Percentiles rank a stretch among this genome's conserved stretches.
Conservation (phyloP, 169 alveolate species). For the Cryptosporidium ubiquitum region DNA sequence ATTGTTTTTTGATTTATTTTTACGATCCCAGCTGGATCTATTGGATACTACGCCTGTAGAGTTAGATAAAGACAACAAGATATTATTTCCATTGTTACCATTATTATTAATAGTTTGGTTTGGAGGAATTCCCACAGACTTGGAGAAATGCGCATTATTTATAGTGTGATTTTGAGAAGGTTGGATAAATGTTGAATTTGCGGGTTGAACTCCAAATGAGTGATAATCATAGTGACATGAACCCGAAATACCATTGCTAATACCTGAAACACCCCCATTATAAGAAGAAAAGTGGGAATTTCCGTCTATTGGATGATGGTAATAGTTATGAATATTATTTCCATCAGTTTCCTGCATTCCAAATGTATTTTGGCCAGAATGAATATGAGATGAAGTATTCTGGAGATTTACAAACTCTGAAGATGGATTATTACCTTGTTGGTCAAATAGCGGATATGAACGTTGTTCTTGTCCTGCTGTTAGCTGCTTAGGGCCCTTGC, state of each 20-base stretch:
- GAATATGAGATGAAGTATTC: not conserved
- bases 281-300: constrained; percentile 10
- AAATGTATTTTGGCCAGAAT: not conserved
- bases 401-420: not conserved
- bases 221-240: constrained; percentile 19
- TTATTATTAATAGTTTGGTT: constrained; percentile 6
- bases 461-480: constrained; percentile 2
- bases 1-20: constrained; percentile 12
- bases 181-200: not conserved
- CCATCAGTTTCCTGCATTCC: not conserved
- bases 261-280: not conserved
- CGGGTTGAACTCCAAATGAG: constrained; percentile 15
- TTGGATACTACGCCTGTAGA: constrained; percentile 3
- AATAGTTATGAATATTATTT: not conserved
- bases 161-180: constrained; percentile 6
- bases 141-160: not conserved
- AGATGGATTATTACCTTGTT: not conserved
- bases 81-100: not conserved
- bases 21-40: constrained; percentile 27
- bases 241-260: not conserved
- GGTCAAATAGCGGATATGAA: not conserved
- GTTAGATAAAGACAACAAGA: not conserved
- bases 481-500: constrained; percentile 12
- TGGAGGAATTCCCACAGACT: not conserved
- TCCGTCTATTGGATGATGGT: constrained; percentile 2